Base-by-base conservation (phyloP, 2,329 filamentous ascomycete species). In the Neonectria hederae region DNA sequence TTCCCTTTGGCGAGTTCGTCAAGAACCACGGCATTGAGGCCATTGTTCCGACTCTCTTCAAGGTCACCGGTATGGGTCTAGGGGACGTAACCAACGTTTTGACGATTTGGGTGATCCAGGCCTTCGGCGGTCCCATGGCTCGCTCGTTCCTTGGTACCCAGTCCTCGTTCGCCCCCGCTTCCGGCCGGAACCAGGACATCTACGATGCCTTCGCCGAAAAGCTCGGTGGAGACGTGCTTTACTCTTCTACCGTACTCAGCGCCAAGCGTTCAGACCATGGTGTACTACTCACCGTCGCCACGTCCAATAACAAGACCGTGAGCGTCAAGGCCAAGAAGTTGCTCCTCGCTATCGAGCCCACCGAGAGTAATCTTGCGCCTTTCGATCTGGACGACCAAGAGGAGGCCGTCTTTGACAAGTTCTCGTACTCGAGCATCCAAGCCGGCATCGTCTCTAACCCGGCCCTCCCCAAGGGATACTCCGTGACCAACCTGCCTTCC, bases 1-100 rank as follows among this genome's bases (percentile, higher is more conserved):
- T 84, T 4, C 78, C 83, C 2, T 86, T 83, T 61, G 78, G 81
- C 19, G 76, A 83, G 4, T 86, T 86, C 59, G 75, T 83, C 13
- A 70, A 76, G 35, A 85, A 86, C 71, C 80, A 86, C 71, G 71
- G 76, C n/a, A 72, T 87, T 5, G 71, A 77, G 21, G 80, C 77
- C 28, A 74, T 81, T 2, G 76, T 84, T 1, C 77, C 75, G n/a
- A 74, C 77, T 8, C 76, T 84, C 17, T 83, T 78, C 64, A 68
- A 70, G 14, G 79, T 79, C 59, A 77, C 78, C 1, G 78, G 79
- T 22, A 78, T 83, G 54, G 84, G 83, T 3, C 67, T 83, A 2
- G 83, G 81, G 1, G 79, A 84, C 55, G 74, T 83, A n/a, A 70
- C 81, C 5, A 75, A 77, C 4, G 66, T 76, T 11, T 77, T 80